These are phyloP conservation scores for Kockovaella imperatae DNA, from an alignment of 768 basidiomycete genomes.

Conservation along the genomic window DNA sequence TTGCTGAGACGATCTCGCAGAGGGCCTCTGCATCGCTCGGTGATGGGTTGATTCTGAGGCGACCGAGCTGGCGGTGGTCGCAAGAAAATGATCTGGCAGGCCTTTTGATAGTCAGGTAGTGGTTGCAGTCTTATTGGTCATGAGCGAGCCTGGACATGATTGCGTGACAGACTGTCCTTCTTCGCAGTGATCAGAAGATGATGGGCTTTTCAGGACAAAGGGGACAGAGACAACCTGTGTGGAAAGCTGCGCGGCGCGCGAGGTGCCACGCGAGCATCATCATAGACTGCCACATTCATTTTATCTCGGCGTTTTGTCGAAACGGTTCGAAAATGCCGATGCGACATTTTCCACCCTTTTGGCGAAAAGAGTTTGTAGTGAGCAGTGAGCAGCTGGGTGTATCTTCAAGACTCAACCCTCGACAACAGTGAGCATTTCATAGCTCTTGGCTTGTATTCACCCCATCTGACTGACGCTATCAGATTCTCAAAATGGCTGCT, in stretches of 20 bases:
- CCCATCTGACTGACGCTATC: neutral
- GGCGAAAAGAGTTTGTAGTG: neutral
- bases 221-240: too few species aligned
- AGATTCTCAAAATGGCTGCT: constrained; percentile 62
- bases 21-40: constrained; percentile 1
- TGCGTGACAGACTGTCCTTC: too few species aligned
- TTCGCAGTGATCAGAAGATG: too few species aligned
- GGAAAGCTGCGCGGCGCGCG: too few species aligned
- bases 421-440: too few species aligned
- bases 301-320: neutral
- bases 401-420: too few species aligned
- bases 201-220: too few species aligned
- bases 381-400: too few species aligned
- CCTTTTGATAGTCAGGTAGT: neutral
- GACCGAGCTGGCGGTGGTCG: neutral
- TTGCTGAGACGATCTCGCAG: neutral
- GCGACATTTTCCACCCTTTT: neutral
- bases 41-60: neutral
- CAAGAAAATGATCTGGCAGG: neutral
- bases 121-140: neutral
- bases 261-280: neutral
- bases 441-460: too few species aligned
- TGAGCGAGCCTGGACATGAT: neutral
- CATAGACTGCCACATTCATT: neutral
- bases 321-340: neutral